Evolutionary conservation across 257 asterid genomes (phyloP).

Genomic region (Eucommia ulmoides): DNA sequence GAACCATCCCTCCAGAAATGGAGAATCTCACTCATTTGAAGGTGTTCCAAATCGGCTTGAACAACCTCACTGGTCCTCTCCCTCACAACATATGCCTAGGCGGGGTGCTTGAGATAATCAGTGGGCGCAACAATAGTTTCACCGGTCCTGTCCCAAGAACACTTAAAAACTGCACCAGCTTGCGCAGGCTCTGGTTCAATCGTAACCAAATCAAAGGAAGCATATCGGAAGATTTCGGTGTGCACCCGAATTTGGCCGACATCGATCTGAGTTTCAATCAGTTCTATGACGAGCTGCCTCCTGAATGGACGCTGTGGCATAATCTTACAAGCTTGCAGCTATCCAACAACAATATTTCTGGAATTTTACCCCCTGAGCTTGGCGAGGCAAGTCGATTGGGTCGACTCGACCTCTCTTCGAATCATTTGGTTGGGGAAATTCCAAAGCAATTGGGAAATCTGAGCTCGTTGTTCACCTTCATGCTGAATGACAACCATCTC

Average conservation of each 20-base stretch:
- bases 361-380: slow-evolving; percentile 9
- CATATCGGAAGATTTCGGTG: not conserved
- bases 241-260: not conserved
- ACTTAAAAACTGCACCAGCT: slow-evolving; percentile 3
- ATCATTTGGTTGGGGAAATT: slow-evolving; percentile 4
- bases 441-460: not conserved
- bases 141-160: slow-evolving; percentile 10
- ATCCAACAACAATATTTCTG: not conserved
- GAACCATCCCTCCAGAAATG: slow-evolving; percentile 10
- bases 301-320: slow-evolving; percentile 4
- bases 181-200: not conserved
- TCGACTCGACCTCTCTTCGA: not conserved
- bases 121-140: slow-evolving; percentile 1
- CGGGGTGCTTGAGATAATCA: not conserved
- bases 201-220: not conserved
- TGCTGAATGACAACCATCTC: not conserved
- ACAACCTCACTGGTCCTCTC: slow-evolving; percentile 7
- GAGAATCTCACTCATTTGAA: slow-evolving; percentile 6
- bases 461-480: not conserved
- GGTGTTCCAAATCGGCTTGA: not conserved
- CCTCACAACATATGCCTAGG: slow-evolving; percentile 7
- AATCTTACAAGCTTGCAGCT: not conserved
- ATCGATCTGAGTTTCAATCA: not conserved
- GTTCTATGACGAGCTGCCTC: slow-evolving; percentile 7
- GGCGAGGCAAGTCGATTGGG: not conserved